Conservation (phyloP, 371 early-diverging fungal genomes). For the Apophysomyces ossiformis region DNA sequence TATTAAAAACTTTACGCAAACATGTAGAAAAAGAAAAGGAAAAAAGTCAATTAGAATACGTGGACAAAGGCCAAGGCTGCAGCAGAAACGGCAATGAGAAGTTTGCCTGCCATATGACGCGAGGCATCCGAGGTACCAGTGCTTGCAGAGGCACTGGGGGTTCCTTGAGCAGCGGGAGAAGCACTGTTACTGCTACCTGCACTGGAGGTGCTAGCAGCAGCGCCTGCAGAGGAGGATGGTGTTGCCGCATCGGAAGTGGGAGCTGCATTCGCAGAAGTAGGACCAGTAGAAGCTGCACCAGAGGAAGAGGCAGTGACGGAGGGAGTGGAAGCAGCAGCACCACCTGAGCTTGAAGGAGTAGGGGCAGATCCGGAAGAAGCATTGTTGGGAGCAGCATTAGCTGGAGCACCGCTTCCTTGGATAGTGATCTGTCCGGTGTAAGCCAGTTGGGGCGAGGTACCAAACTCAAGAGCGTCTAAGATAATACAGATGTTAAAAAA, state of each 20-base stretch:
- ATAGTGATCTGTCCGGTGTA: slow-evolving; percentile 16
- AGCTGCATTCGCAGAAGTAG: neutral
- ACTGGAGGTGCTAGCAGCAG: neutral
- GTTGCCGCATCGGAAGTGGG: neutral
- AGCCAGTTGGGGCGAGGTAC: slow-evolving; percentile 9
- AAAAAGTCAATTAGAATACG: neutral
- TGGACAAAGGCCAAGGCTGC: neutral
- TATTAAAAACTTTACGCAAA: slow-evolving; percentile 7
- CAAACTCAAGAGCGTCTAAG: slow-evolving; percentile 19
- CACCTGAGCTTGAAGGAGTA: neutral
- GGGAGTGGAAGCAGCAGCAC: neutral
- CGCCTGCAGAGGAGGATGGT: neutral
- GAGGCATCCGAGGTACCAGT: neutral
- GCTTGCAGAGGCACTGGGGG: slow-evolving; percentile 2
- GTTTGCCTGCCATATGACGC: neutral
- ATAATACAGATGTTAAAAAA: neutral
- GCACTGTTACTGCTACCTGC: neutral
- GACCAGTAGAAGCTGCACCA: neutral
- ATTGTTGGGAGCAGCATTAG: neutral
- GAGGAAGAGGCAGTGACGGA: neutral
- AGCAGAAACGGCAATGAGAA: neutral
- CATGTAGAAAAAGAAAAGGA: neutral
- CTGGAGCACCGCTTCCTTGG: neutral
- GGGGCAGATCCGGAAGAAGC: neutral
- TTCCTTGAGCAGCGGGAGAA: neutral